These are phyloP conservation scores for Tulasnella sp. DNA, from an alignment of 768 basidiomycete genomes.

Conservation along the genomic window DNA sequence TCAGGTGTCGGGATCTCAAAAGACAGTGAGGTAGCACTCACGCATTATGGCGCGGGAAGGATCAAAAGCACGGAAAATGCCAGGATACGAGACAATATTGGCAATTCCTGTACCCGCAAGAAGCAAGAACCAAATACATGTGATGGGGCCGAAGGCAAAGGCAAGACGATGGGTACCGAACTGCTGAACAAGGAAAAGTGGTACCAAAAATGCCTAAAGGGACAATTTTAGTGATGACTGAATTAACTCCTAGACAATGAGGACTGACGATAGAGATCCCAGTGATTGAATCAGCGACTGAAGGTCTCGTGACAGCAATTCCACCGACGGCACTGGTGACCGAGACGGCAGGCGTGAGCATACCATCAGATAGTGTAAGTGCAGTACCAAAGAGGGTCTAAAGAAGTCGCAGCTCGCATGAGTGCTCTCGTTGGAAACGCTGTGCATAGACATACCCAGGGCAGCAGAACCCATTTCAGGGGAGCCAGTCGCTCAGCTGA, in stretches of 20 bases:
- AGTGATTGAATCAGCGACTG: conserved; percentile 35
- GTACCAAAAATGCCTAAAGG: conserved; percentile 38
- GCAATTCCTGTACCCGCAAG: conserved; percentile 41
- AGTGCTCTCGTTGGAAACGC: background rate
- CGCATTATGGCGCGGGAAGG: conserved; percentile 52
- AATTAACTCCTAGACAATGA: background rate
- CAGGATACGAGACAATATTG: conserved; percentile 43
- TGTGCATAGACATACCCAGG: conserved; percentile 35
- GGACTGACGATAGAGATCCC: conserved; percentile 44
- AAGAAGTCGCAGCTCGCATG: conserved; percentile 1
- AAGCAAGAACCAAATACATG: conserved; percentile 44
- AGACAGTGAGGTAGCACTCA: conserved; percentile 24
- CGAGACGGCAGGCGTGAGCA: conserved; percentile 56
- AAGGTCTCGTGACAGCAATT: conserved; percentile 47
- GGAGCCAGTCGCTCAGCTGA: conserved; percentile 21
- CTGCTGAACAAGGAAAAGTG: conserved; percentile 45
- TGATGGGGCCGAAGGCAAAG: conserved; percentile 43
- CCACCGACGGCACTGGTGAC: conserved; percentile 56
- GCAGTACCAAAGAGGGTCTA: conserved; percentile 52
- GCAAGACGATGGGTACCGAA: conserved; percentile 46
- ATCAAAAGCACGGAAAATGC: conserved; percentile 52
- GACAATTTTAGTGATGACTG: background rate
- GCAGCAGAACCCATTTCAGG: conserved; percentile 35
- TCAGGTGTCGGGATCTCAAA: background rate
- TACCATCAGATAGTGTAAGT: conserved; percentile 53